These are phyloP conservation scores for Ephemerocybe angulata DNA, from an alignment of 768 basidiomycete species.

Conservation along the genomic window DNA sequence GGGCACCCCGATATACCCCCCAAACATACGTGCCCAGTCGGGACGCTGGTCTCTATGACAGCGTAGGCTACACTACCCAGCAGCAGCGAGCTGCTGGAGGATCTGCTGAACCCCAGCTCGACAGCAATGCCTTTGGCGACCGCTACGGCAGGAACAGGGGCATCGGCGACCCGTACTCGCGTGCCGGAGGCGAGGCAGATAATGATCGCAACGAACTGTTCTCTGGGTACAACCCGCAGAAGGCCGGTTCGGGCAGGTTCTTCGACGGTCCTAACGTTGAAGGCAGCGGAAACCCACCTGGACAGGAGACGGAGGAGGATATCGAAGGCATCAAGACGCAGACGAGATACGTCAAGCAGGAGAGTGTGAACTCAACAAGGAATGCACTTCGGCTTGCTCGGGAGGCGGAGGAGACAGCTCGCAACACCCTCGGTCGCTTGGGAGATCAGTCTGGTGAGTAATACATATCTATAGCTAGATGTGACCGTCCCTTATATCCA, in stretches of 20 bases:
- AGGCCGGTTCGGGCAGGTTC: constrained; percentile 57
- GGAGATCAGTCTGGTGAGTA: constrained; percentile 89
- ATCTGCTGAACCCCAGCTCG: constrained; percentile 11
- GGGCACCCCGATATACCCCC: constrained; percentile 23
- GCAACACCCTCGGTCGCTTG: constrained; percentile 76
- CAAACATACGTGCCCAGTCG: constrained; percentile 67
- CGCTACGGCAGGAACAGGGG: constrained; percentile 50
- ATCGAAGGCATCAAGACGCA: constrained; percentile 94
- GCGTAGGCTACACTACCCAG: constrained; percentile 20
- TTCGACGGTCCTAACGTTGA: constrained; percentile 55
- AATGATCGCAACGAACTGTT: constrained; percentile 72
- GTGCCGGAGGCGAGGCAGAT: constrained; percentile 57
- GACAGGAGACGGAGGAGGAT: constrained; percentile 81
- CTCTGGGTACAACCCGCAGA: constrained; percentile 65
- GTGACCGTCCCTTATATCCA: constrained; percentile 5
- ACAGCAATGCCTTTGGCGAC: constrained; percentile 29
- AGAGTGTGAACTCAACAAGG: constrained; percentile 81
- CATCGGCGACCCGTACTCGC: constrained; percentile 64
- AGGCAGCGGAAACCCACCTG: constrained; percentile 45
- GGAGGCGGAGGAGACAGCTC: constrained; percentile 96
- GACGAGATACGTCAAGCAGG: constrained; percentile 86
- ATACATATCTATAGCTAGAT: not conserved
- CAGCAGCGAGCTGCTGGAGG: constrained; percentile 11
- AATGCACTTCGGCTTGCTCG: constrained; percentile 90
- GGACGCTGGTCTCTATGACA: constrained; percentile 58